Evolutionary conservation across 2,329 filamentous ascomycete species (phyloP).

Genomic region (Sphaerulina populicola): DNA sequence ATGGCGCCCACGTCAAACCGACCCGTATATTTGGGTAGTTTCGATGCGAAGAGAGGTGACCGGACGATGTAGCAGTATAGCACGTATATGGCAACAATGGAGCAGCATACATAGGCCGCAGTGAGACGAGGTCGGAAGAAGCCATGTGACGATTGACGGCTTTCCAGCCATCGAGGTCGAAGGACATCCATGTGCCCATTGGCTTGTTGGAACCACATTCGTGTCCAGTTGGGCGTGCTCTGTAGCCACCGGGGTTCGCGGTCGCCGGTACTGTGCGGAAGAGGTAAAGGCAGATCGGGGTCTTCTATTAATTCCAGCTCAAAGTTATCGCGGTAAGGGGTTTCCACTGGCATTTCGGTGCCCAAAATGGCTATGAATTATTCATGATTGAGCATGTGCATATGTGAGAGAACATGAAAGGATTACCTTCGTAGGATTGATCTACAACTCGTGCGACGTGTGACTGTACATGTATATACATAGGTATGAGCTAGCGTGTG

Average conservation of each 20-base stretch:
- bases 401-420: no score
- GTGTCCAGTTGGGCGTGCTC: slow-evolving; percentile 10
- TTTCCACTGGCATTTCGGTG: slow-evolving; percentile 1
- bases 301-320: slow-evolving; percentile 15
- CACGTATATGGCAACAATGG: slow-evolving; percentile 23
- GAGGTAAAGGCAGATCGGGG: slow-evolving; percentile 14
- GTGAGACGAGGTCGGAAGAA: slow-evolving; percentile 12
- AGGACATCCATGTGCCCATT: slow-evolving; percentile 13
- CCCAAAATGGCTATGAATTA: not conserved
- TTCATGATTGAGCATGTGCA: not conserved
- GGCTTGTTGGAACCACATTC: slow-evolving; percentile 9
- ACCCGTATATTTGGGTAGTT: slow-evolving; percentile 37
- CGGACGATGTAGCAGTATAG: slow-evolving; percentile 35
- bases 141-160: not conserved
- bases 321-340: slow-evolving; percentile 14
- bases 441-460: no score
- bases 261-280: not conserved
- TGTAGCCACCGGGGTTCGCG: slow-evolving; percentile 13
- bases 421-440: no score
- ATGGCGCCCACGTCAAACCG: slow-evolving; percentile 36
- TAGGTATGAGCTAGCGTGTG: no score
- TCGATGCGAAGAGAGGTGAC: slow-evolving; percentile 35
- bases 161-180: slow-evolving; percentile 14
- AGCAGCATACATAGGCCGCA: slow-evolving; percentile 11
- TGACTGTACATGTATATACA: no score